phyloP scores from a whole-genome alignment of 2,329 filamentous ascomycete species.

The Fusarium sororula region DNA sequence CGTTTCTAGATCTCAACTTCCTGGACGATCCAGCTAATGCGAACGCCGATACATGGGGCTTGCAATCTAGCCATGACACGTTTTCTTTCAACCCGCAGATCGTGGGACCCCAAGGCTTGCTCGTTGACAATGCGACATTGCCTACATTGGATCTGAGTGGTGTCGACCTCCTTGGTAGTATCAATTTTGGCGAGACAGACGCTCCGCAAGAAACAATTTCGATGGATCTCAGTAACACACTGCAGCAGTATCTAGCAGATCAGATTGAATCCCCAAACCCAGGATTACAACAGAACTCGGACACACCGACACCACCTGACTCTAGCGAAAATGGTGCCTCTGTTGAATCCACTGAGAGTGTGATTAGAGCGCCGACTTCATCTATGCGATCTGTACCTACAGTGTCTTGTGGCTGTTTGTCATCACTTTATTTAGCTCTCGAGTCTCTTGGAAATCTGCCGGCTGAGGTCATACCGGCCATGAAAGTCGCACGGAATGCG shows the following conservation, averaged over 20 bases:
- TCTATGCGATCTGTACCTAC: slow-evolving; percentile 41
- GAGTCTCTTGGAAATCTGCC: slow-evolving; percentile 60
- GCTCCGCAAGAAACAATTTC: slow-evolving; percentile 39
- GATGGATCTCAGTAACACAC: slow-evolving; percentile 43
- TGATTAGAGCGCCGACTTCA: not conserved
- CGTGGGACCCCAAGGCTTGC: slow-evolving; percentile 11
- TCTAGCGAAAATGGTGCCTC: slow-evolving; percentile 39
- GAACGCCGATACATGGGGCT: slow-evolving; percentile 50
- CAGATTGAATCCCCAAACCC: slow-evolving; percentile 31
- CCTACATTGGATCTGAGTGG: slow-evolving; percentile 36
- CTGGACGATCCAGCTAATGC: slow-evolving; percentile 42
- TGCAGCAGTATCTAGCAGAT: slow-evolving; percentile 39
- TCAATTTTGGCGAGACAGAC: slow-evolving; percentile 47
- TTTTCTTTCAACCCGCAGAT: slow-evolving; percentile 30
- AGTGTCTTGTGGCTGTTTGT: slow-evolving; percentile 58
- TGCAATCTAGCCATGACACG: slow-evolving; percentile 45
- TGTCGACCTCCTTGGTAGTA: slow-evolving; percentile 44
- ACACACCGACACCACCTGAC: slow-evolving; percentile 29
- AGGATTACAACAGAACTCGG: slow-evolving; percentile 16
- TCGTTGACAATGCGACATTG: slow-evolving; percentile 7
- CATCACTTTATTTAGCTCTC: slow-evolving; percentile 60
- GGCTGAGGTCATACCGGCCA: slow-evolving; percentile 55
- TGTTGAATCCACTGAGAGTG: slow-evolving; percentile 24
- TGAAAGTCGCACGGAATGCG: slow-evolving; percentile 58
- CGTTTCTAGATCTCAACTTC: slow-evolving; percentile 49